A percentile compares a stretch with the other conserved stretches of the same genome.
Conservation (phyloP, 176 grass and related monocot genomes). For the Cenchrus fungigraminus region DNA sequence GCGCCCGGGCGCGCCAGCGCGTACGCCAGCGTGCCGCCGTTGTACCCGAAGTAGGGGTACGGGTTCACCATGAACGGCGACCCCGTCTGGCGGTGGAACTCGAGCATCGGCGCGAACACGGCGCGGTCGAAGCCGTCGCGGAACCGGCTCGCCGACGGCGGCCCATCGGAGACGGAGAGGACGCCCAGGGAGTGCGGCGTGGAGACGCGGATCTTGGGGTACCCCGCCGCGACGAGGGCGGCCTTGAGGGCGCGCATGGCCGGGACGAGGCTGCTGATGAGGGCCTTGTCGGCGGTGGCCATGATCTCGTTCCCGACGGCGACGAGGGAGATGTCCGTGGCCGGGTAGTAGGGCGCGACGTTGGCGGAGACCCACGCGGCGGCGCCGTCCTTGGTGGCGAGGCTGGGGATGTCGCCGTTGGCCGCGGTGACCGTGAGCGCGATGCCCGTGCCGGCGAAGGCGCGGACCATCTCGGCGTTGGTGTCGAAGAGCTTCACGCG, state of each 20-base stretch:
- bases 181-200: constrained; percentile 79
- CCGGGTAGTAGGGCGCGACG: constrained; percentile 67
- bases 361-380: constrained; percentile 68
- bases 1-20: constrained; percentile 61
- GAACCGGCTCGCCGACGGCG: constrained; percentile 71
- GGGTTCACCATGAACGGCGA: constrained; percentile 82
- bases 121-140: constrained; percentile 53
- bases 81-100: constrained; percentile 57
- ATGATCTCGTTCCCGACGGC: constrained; percentile 86
- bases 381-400: constrained; percentile 58
- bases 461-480: constrained; percentile 69
- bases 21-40: constrained; percentile 65
- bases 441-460: constrained; percentile 77
- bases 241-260: constrained; percentile 68
- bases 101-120: constrained; percentile 87
- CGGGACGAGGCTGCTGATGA: constrained; percentile 69
- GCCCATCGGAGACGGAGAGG: constrained; percentile 44
- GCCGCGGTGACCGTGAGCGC: constrained; percentile 66
- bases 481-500: constrained; percentile 90
- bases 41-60: constrained; percentile 97
- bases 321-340: constrained; percentile 72
- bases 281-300: constrained; percentile 51
- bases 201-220: constrained; percentile 63
- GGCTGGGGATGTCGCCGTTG: constrained; percentile 71
- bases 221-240: constrained; percentile 57